These are phyloP conservation scores for Fraxinus pennsylvanica DNA, from an alignment of 257 asterid genomes.

Conservation along the genomic window DNA sequence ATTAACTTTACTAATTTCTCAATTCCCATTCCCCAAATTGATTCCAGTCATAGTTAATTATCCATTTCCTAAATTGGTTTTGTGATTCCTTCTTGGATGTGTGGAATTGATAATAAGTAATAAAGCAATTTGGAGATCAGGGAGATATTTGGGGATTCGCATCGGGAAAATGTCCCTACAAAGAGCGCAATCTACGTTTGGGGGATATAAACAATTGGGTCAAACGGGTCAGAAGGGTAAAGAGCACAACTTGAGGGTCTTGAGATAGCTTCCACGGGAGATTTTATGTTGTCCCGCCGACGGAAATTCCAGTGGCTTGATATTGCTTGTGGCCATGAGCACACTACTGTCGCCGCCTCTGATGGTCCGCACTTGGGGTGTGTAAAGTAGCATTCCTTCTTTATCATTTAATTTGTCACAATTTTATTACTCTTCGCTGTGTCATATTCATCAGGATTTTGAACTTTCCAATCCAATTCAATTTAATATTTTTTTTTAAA, in stretches of 20 bases:
- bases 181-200: conserved; percentile 78
- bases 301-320: conserved; percentile 72
- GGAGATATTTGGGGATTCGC: conserved; percentile 33
- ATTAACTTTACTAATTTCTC: too few relatives aligned
- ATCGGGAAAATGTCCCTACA: conserved; percentile 50
- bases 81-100: too few relatives aligned
- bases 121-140: too few relatives aligned
- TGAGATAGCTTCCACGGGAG: conserved; percentile 77
- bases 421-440: not conserved
- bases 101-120: too few relatives aligned
- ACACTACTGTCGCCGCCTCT: conserved; percentile 86
- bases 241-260: conserved; percentile 64
- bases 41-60: too few relatives aligned
- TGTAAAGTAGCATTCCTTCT: conserved; percentile 12
- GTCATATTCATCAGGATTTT: not conserved
- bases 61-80: too few relatives aligned
- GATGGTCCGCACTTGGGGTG: conserved; percentile 99
- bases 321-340: conserved; percentile 89
- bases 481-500: not conserved
- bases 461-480: not conserved
- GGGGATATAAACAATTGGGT: conserved; percentile 94
- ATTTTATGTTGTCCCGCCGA: conserved; percentile 81
- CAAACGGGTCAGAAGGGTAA: conserved; percentile 76
- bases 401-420: not conserved
- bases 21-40: too few relatives aligned